A percentile compares a stretch with the other conserved stretches of the same genome.
These are phyloP conservation scores for Nothophytophthora sp. DNA, from an alignment of 352 stramenopile species.

Conservation along the genomic window DNA sequence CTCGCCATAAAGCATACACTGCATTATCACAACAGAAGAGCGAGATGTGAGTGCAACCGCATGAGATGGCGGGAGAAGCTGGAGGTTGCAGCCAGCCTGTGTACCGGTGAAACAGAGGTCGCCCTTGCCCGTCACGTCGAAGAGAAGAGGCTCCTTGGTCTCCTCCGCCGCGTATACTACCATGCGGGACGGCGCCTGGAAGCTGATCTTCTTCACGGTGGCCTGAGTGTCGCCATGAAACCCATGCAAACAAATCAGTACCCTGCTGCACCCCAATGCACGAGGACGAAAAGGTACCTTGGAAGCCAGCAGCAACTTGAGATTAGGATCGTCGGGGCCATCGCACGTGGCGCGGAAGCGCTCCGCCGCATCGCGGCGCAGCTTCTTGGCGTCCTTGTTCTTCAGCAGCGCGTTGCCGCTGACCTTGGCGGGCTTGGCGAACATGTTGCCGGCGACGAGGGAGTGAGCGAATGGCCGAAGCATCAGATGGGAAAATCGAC, in stretches of 20 bases:
- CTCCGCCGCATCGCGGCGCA: constrained; percentile 57
- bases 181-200: constrained; percentile 73
- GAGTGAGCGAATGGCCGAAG: too few relatives aligned
- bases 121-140: constrained; percentile 74
- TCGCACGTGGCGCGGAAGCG: constrained; percentile 30
- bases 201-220: constrained; percentile 72
- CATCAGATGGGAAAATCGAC: too few relatives aligned
- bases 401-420: constrained; percentile 83
- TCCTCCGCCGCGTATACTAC: constrained; percentile 69
- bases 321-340: constrained; percentile 33
- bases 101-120: constrained; percentile 49
- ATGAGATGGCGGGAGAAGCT: too few relatives aligned
- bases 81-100: too few relatives aligned
- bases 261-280: background rate
- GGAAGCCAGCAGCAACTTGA: constrained; percentile 42
- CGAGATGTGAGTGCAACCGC: too few relatives aligned
- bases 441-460: too few relatives aligned
- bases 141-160: constrained; percentile 63
- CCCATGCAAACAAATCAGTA: background rate
- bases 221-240: constrained; percentile 9
- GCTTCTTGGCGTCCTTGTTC: constrained; percentile 87
- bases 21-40: constrained; percentile 1
- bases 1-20: constrained; percentile 74
- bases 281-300: constrained; percentile 28
- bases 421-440: constrained; percentile 75